Conservation (phyloP, 768 basidiomycete genomes). For the Holtermanniella nyarrowii region DNA sequence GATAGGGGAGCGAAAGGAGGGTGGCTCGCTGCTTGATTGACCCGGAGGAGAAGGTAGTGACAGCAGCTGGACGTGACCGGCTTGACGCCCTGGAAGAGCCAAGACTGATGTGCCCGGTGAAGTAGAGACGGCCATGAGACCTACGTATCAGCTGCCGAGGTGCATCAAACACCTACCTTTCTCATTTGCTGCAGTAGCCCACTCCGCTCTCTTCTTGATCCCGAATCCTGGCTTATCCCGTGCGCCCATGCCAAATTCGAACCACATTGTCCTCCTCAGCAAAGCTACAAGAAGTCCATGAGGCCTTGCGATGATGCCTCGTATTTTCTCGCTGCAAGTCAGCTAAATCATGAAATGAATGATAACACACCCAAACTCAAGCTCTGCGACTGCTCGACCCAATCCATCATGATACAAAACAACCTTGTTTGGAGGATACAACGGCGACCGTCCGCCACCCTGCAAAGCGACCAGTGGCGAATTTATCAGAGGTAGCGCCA, state of each 20-base stretch:
- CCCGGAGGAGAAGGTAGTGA: constrained; percentile 27
- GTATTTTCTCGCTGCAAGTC: constrained; percentile 23
- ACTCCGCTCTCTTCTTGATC: constrained; percentile 33
- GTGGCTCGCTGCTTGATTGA: constrained; percentile 2
- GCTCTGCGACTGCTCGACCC: constrained; percentile 23
- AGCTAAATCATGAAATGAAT: not conserved
- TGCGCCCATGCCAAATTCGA: constrained; percentile 22
- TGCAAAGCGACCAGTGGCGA: constrained; percentile 38
- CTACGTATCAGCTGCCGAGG: constrained; percentile 8
- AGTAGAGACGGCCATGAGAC: constrained; percentile 34
- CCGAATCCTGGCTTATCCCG: constrained; percentile 13
- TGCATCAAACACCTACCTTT: constrained; percentile 11
- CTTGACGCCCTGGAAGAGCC: constrained; percentile 41
- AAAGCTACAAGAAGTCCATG: constrained; percentile 27
- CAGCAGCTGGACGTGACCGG: constrained; percentile 41
- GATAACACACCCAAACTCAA: constrained; percentile 29
- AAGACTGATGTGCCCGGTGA: constrained; percentile 30
- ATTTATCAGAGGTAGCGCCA: constrained; percentile 19
- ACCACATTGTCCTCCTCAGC: constrained; percentile 23
- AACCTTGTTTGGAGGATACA: constrained; percentile 42
- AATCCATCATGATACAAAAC: constrained; percentile 37
- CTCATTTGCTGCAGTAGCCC: constrained; percentile 38
- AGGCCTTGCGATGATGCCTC: constrained; percentile 18
- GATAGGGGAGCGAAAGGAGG: constrained; percentile 37
- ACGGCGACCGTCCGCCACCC: constrained; percentile 37